These are phyloP conservation scores for Diatrype stigma DNA, from an alignment of 2,329 filamentous ascomycete species.

Conservation along the genomic window DNA sequence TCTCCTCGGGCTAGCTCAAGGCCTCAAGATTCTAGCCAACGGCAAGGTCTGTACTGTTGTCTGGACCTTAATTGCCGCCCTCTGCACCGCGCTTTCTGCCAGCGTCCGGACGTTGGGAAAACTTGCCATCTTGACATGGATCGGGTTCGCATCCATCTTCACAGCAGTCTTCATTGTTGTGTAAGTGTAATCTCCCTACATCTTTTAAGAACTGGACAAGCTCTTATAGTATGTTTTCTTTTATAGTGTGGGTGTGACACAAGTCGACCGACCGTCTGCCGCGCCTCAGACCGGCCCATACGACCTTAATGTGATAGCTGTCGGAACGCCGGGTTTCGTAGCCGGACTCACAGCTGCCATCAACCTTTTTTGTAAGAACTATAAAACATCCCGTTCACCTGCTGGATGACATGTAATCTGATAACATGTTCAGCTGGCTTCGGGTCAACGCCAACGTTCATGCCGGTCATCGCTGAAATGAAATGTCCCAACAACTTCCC, in stretches of 20 bases:
- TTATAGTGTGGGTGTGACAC: constrained; percentile 20
- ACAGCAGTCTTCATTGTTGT: constrained; percentile 23
- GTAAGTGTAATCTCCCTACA: constrained; percentile 16
- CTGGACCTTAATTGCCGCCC: constrained; percentile 19
- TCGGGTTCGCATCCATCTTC: constrained; percentile 4
- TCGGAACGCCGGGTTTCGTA: constrained; percentile 18
- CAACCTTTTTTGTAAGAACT: constrained; percentile 20
- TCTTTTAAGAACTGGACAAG: neutral
- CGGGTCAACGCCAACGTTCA: constrained; percentile 17
- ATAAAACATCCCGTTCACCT: neutral
- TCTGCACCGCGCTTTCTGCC: constrained; percentile 15
- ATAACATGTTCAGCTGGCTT: constrained; percentile 8
- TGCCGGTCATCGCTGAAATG: constrained; percentile 22
- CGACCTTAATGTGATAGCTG: constrained; percentile 14
- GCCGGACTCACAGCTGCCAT: constrained; percentile 19
- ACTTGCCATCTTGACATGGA: constrained; percentile 8
- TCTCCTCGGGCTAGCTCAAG: constrained; percentile 19
- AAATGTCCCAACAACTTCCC: constrained; percentile 11
- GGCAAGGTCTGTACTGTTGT: constrained; percentile 16
- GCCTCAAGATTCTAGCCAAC: constrained; percentile 16
- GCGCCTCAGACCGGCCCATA: constrained; percentile 18
- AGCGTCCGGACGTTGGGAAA: constrained; percentile 11
- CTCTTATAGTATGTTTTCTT: neutral
- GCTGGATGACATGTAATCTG: neutral
- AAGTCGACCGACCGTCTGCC: constrained; percentile 15